Conservation (phyloP, 2,329 filamentous ascomycete species). For the Fusarium phyllophilum region DNA sequence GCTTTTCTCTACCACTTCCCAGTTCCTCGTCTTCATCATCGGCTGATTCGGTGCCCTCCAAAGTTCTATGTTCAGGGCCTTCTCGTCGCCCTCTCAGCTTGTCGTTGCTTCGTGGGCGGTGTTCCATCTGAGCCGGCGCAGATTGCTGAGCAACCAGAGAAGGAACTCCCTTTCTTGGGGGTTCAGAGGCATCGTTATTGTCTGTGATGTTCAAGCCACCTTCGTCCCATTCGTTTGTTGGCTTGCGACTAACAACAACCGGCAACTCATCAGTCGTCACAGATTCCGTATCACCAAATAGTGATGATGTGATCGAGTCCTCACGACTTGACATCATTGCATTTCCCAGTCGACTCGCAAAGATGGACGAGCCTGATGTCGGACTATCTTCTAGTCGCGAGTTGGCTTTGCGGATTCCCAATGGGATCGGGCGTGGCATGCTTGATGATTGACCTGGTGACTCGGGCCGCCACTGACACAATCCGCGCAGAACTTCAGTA, state of each 20-base stretch:
- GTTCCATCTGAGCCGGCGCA: constrained; percentile 70
- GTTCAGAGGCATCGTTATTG: constrained; percentile 54
- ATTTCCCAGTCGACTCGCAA: constrained; percentile 74
- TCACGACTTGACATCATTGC: constrained; percentile 86
- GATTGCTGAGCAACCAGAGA: constrained; percentile 70
- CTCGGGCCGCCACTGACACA: constrained; percentile 94
- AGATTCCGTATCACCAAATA: constrained; percentile 87
- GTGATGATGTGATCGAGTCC: constrained; percentile 87
- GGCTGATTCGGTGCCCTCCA: constrained; percentile 84
- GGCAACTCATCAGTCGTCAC: constrained; percentile 81
- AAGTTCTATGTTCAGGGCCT: constrained; percentile 75
- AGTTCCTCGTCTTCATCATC: constrained; percentile 96
- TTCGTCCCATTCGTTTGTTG: constrained; percentile 82
- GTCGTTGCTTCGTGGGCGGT: constrained; percentile 72
- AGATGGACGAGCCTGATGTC: constrained; percentile 79
- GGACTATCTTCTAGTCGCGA: constrained; percentile 80
- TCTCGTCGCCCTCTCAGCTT: constrained; percentile 79
- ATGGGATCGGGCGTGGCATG: constrained; percentile 68
- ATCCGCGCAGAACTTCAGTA: constrained; percentile 83
- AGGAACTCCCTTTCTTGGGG: constrained; percentile 57
- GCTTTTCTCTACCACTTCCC: constrained; percentile 60
- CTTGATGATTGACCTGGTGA: constrained; percentile 58
- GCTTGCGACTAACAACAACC: constrained; percentile 77
- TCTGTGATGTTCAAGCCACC: constrained; percentile 79
- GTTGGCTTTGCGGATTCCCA: constrained; percentile 73